phyloP scores from a whole-genome alignment of 106 monocot genomes.

The Triglochin maritima region DNA sequence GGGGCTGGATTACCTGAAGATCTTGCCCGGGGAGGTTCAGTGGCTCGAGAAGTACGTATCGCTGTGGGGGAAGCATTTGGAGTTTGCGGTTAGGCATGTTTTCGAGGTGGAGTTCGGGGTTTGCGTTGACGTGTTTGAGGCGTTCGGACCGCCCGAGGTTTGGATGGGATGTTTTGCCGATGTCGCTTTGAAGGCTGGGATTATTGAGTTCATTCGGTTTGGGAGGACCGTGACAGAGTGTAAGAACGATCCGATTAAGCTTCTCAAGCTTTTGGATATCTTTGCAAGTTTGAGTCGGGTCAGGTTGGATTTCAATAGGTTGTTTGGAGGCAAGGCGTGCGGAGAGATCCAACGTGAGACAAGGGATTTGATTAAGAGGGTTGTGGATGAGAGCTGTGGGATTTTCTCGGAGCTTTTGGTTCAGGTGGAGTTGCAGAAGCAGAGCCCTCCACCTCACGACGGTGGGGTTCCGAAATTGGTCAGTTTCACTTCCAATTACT shows the following conservation, averaged over 20 bases:
- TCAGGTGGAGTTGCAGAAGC: constrained; percentile 79
- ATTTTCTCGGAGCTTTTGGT: constrained; percentile 78
- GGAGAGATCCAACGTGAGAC: constrained; percentile 67
- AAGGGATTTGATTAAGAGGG: constrained; percentile 65
- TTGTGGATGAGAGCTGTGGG: constrained; percentile 68
- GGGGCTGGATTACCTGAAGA: constrained; percentile 49
- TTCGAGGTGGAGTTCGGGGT: constrained; percentile 71
- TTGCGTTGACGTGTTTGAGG: constrained; percentile 53
- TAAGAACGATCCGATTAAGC: constrained; percentile 94
- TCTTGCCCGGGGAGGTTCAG: constrained; percentile 43
- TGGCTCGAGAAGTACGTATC: constrained; percentile 42
- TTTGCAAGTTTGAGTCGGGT: constrained; percentile 57
- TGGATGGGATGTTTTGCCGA: constrained; percentile 56
- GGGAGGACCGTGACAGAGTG: constrained; percentile 47
- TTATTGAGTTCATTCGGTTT: constrained; percentile 56
- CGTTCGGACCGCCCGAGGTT: constrained; percentile 22
- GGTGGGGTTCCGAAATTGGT: constrained; percentile 60
- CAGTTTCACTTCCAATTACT: constrained; percentile 64
- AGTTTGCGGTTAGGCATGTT: constrained; percentile 72
- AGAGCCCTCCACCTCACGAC: constrained; percentile 37
- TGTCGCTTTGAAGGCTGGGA: constrained; percentile 46
- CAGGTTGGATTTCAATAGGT: constrained; percentile 70
- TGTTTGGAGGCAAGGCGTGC: constrained; percentile 77
- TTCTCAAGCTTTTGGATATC: constrained; percentile 71
- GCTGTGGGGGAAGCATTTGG: constrained; percentile 64